phyloP scores from a whole-genome alignment of 192 early-diverging fungal species.

The Coemansia sp. region DNA sequence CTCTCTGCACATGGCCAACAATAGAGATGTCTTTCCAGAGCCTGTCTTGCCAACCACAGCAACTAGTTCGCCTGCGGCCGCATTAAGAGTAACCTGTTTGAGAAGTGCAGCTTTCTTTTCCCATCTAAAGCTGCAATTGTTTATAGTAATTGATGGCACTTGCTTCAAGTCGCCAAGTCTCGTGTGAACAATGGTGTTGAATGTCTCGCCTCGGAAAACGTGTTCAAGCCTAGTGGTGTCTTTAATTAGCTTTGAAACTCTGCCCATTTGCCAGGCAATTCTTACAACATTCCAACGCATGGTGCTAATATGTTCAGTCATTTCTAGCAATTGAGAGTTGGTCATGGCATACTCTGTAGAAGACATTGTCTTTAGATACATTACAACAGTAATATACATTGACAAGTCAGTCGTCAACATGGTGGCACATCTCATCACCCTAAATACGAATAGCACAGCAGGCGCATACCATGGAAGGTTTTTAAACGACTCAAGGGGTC shows the following conservation, averaged over 20 bases:
- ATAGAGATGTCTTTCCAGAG: conserved; percentile 75
- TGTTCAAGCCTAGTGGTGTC: not conserved
- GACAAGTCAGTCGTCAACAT: not conserved
- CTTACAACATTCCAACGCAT: not conserved
- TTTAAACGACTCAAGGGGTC: not conserved
- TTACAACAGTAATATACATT: not conserved
- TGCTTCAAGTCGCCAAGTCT: not conserved
- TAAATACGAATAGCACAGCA: not conserved
- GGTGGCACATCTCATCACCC: not conserved
- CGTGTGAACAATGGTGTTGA: not conserved
- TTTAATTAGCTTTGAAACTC: not conserved
- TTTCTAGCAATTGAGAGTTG: conserved; percentile 3
- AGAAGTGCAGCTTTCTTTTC: not conserved
- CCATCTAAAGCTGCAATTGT: not conserved
- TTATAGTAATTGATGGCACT: not conserved
- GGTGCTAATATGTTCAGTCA: not conserved
- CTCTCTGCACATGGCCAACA: conserved; percentile 76
- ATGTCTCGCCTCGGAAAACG: not conserved
- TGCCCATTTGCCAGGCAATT: not conserved
- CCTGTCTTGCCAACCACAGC: conserved; percentile 79
- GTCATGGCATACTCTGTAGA: not conserved
- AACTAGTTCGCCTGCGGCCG: conserved; percentile 60
- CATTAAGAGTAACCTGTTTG: conserved; percentile 49
- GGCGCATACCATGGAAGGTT: conserved; percentile 5
- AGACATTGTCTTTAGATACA: not conserved